Conservation (phyloP, 805 yeast genomes). For the Ogataea nitratoaversa region DNA sequence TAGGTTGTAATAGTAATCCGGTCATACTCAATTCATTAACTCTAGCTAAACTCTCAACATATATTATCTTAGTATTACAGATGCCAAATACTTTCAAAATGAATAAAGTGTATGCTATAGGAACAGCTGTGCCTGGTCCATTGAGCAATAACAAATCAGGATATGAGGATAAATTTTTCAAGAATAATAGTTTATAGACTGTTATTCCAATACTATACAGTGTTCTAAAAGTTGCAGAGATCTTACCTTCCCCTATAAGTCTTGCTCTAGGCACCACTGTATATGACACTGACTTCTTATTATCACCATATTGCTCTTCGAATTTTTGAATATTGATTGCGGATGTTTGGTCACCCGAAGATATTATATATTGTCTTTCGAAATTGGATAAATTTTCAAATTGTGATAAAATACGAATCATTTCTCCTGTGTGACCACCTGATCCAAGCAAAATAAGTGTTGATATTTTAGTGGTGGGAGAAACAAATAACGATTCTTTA, state of each 20-base stretch:
- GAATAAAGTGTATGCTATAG: slow-evolving; percentile 58
- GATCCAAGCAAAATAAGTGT: slow-evolving; percentile 78
- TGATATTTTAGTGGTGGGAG: slow-evolving; percentile 1
- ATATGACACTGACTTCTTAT: slow-evolving; percentile 18
- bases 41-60: slow-evolving; percentile 84
- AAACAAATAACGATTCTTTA: neutral
- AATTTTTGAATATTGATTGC: slow-evolving; percentile 34
- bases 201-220: slow-evolving; percentile 28
- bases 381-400: slow-evolving; percentile 28
- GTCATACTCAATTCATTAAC: slow-evolving; percentile 71
- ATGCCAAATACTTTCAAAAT: slow-evolving; percentile 44
- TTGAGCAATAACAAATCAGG: slow-evolving; percentile 43
- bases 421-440: slow-evolving; percentile 97
- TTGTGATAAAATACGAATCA: slow-evolving; percentile 62
- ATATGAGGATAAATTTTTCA: neutral
- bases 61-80: slow-evolving; percentile 56
- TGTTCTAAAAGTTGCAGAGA: slow-evolving; percentile 31
- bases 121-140: slow-evolving; percentile 83
- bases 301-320: slow-evolving; percentile 32
- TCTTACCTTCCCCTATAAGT: slow-evolving; percentile 34
- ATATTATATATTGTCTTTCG: slow-evolving; percentile 28
- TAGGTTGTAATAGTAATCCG: slow-evolving; percentile 66
- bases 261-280: slow-evolving; percentile 31
- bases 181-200: slow-evolving; percentile 8
- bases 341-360: slow-evolving; percentile 47